phyloP scores from a whole-genome alignment of 495 filamentous ascomycete species.

The Penicillium crystallinum region DNA sequence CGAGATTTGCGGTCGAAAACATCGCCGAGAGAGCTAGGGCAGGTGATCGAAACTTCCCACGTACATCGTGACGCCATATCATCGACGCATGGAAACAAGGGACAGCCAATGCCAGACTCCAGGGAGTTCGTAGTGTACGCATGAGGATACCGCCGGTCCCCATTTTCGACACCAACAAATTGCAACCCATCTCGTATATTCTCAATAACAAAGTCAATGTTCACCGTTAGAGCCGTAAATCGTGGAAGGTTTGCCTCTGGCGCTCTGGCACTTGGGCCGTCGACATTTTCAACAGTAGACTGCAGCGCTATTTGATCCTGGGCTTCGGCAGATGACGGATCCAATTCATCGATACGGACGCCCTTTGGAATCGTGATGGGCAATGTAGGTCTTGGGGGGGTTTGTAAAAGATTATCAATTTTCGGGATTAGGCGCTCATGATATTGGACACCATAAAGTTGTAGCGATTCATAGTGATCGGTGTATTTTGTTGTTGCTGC shows the following conservation, averaged over 20 bases:
- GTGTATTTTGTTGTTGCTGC: slow-evolving; percentile 53
- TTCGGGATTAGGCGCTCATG: slow-evolving; percentile 66
- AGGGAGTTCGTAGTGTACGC: slow-evolving; percentile 79
- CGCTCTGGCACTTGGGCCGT: slow-evolving; percentile 31
- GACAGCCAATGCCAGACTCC: slow-evolving; percentile 71
- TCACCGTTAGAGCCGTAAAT: slow-evolving; percentile 53
- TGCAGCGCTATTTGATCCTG: slow-evolving; percentile 44
- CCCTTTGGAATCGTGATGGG: slow-evolving; percentile 58
- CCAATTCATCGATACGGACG: slow-evolving; percentile 60
- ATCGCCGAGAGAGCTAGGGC: slow-evolving; percentile 78
- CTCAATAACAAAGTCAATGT: slow-evolving; percentile 70
- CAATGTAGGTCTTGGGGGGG: slow-evolving; percentile 55
- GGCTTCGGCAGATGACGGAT: slow-evolving; percentile 50
- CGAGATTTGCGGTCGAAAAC: slow-evolving; percentile 51
- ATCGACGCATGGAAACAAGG: slow-evolving; percentile 89
- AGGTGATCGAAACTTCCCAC: slow-evolving; percentile 85
- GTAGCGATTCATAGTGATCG: slow-evolving; percentile 66
- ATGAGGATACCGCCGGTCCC: slow-evolving; percentile 80
- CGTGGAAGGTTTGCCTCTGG: slow-evolving; percentile 39
- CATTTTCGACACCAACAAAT: slow-evolving; percentile 77
- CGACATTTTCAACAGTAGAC: slow-evolving; percentile 33
- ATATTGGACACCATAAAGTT: slow-evolving; percentile 71
- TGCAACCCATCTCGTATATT: slow-evolving; percentile 79
- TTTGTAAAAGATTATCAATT: slow-evolving; percentile 57
- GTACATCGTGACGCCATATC: slow-evolving; percentile 69